A percentile compares a stretch with the other conserved stretches of the same genome.
Evolutionary conservation across 2,329 filamentous ascomycete species (phyloP).

Genomic region (Fusarium oligoseptatum): DNA sequence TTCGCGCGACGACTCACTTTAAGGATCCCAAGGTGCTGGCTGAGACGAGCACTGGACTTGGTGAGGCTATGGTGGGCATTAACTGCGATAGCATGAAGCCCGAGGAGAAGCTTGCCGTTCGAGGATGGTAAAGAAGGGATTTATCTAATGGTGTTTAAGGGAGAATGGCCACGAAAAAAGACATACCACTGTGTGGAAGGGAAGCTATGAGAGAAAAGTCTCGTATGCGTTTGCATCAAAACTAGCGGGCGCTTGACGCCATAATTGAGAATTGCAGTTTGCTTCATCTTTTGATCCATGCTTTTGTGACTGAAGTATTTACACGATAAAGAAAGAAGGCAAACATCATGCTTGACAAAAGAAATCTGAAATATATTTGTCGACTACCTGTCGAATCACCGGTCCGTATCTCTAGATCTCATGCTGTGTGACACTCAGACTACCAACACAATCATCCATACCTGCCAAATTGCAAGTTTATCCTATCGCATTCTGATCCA

Average conservation of each 20-base stretch:
- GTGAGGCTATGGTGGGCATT: slow-evolving; percentile 98
- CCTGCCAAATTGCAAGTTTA: not conserved
- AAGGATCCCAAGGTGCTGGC: slow-evolving; percentile 87
- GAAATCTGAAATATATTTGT: not conserved
- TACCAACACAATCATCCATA: not conserved
- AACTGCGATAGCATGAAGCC: slow-evolving; percentile 84
- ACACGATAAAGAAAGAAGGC: not conserved
- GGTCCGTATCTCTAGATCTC: not conserved
- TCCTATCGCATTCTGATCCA: not conserved
- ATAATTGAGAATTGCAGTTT: slow-evolving; percentile 24
- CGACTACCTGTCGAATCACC: not conserved
- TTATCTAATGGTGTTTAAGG: slow-evolving; percentile 22
- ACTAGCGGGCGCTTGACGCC: slow-evolving; percentile 31
- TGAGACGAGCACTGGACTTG: slow-evolving; percentile 87
- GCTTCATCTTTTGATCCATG: not conserved
- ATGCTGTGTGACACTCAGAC: not conserved
- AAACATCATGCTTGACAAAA: not conserved
- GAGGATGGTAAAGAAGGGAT: slow-evolving; percentile 78
- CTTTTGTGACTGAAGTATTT: not conserved
- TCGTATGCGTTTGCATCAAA: slow-evolving; percentile 17
- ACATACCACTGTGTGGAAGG: not conserved
- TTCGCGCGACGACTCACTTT: slow-evolving; percentile 93
- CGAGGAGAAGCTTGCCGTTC: slow-evolving; percentile 83
- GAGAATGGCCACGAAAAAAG: not conserved
- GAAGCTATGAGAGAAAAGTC: slow-evolving; percentile 8